Evolutionary conservation across 306 rosid genomes (phyloP).

Genomic region (Prunus salicina): DNA sequence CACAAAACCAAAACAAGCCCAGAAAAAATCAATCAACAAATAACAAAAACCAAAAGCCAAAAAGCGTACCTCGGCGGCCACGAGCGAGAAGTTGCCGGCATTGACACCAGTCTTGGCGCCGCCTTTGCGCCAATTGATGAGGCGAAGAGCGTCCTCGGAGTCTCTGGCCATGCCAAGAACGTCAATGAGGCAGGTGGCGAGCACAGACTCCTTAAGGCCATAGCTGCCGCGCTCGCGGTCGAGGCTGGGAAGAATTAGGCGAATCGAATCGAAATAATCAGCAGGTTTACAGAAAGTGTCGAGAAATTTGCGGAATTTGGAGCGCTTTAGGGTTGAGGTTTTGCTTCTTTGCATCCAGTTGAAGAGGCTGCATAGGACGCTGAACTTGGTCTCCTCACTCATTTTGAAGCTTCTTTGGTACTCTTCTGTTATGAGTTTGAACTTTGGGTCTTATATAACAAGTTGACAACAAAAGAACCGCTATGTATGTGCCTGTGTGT

Average conservation of each 20-base stretch:
- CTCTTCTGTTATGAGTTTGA: not conserved
- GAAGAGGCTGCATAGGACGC: constrained; percentile 71
- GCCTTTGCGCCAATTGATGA: constrained; percentile 90
- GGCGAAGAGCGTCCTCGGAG: constrained; percentile 78
- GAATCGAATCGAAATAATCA: constrained; percentile 62
- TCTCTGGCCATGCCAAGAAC: constrained; percentile 82
- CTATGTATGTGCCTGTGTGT: not conserved
- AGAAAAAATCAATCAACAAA: not conserved
- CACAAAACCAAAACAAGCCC: not conserved
- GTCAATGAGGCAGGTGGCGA: constrained; percentile 79
- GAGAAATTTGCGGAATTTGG: constrained; percentile 83
- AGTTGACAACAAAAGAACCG: not conserved
- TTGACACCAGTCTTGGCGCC: constrained; percentile 63
- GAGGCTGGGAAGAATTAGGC: constrained; percentile 75
- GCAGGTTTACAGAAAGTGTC: constrained; percentile 62
- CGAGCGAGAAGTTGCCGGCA: constrained; percentile 82
- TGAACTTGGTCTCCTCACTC: constrained; percentile 63
- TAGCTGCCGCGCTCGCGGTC: constrained; percentile 86
- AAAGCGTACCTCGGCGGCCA: constrained; percentile 68
- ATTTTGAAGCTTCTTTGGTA: not conserved
- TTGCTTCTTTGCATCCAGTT: constrained; percentile 79
- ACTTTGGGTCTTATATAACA: not conserved
- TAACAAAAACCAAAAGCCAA: not conserved
- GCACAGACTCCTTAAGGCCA: constrained; percentile 88
- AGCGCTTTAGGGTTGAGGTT: constrained; percentile 65